Conservation (phyloP, 352 stramenopile species). For the Pythium biforme region DNA sequence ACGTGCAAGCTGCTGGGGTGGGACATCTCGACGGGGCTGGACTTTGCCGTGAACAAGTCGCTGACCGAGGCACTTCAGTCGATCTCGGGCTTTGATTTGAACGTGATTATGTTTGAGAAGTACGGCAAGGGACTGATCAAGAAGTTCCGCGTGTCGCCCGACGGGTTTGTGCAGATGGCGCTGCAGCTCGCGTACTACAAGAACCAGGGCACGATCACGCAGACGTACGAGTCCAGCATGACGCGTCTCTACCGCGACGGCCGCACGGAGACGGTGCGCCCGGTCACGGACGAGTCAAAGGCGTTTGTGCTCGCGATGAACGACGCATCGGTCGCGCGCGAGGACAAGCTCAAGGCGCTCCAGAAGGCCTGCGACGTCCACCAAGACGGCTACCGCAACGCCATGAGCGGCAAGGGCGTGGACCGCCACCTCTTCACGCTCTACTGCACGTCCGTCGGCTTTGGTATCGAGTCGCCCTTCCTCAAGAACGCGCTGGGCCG, state of each 20-base stretch:
- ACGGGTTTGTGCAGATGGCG: conserved; percentile 96
- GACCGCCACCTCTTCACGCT: conserved; percentile 97
- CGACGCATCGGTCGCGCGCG: conserved; percentile 54
- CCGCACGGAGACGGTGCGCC: conserved; percentile 92
- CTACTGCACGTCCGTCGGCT: conserved; percentile 87
- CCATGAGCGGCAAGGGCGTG: conserved; percentile 90
- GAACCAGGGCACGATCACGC: conserved; percentile 89
- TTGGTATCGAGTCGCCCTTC: conserved; percentile 87
- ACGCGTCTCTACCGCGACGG: conserved; percentile 95
- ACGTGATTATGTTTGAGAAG: conserved; percentile 84
- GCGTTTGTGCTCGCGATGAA: conserved; percentile 90
- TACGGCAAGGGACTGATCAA: conserved; percentile 92
- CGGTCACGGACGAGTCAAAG: conserved; percentile 89
- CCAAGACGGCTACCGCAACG: conserved; percentile 89
- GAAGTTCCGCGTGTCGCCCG: conserved; percentile 91
- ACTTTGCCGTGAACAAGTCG: conserved; percentile 52
- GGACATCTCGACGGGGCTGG: conserved; percentile 57
- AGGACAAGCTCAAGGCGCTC: conserved; percentile 85
- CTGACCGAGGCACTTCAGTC: conserved; percentile 52
- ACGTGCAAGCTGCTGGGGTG: conserved; percentile 54
- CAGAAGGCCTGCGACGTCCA: conserved; percentile 88
- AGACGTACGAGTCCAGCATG: conserved; percentile 98
- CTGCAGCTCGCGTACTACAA: conserved; percentile 96
- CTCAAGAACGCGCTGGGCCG: conserved; percentile 81
- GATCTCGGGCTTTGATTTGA: conserved; percentile 88